phyloP scores from a whole-genome alignment of 2,329 filamentous ascomycete genomes.

The Boeremia lycopersici region DNA sequence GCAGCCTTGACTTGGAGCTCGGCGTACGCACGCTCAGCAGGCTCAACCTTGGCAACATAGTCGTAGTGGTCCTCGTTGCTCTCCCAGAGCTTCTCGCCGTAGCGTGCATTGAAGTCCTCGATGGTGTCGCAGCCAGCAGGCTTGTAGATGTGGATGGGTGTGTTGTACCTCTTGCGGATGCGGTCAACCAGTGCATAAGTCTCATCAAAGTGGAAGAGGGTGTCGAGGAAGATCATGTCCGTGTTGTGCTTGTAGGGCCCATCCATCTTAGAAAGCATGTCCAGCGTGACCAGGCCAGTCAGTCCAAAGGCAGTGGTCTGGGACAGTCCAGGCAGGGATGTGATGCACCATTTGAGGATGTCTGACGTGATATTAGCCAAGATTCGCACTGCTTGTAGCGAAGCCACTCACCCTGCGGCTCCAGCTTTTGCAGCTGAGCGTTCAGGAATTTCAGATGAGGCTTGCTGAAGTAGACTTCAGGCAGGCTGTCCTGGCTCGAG shows the following conservation, averaged over 20 bases:
- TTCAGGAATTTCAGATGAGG: conserved; percentile 91
- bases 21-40: conserved; percentile 86
- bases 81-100: conserved; percentile 86
- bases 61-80: conserved; percentile 88
- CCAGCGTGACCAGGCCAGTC: conserved; percentile 58
- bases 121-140: conserved; percentile 75
- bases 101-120: conserved; percentile 78
- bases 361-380: conserved; percentile 57
- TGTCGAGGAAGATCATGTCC: conserved; percentile 61
- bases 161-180: conserved; percentile 75
- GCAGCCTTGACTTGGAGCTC: conserved; percentile 88
- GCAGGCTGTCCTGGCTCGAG: conserved; percentile 67
- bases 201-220: conserved; percentile 59
- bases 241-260: conserved; percentile 62
- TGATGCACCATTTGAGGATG: conserved; percentile 89
- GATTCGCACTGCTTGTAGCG: neutral
- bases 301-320: conserved; percentile 60
- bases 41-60: conserved; percentile 97
- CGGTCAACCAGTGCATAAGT: conserved; percentile 63
- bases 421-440: conserved; percentile 82
- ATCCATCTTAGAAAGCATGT: conserved; percentile 76
- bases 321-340: conserved; percentile 84
- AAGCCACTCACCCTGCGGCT: conserved; percentile 68
- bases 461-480: conserved; percentile 83
- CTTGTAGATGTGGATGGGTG: conserved; percentile 88